Conservation (phyloP, 2,329 filamentous ascomycete species). For the Cladophialophora yegresii region DNA sequence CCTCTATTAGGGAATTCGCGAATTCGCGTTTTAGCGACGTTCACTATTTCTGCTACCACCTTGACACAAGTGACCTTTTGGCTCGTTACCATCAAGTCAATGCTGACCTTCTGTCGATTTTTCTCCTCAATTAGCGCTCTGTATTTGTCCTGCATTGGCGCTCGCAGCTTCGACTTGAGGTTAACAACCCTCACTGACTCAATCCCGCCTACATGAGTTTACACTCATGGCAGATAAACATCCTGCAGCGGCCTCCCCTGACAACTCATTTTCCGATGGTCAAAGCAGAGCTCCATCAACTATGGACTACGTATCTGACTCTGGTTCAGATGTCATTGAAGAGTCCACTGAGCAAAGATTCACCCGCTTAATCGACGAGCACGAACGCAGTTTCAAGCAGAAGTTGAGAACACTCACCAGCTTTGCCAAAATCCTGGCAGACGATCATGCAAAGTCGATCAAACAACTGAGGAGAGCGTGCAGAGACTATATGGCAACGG, state of each 20-base stretch:
- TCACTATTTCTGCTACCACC: neutral
- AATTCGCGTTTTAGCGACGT: neutral
- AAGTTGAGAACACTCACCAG: conserved; percentile 3
- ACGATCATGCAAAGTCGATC: conserved; percentile 10
- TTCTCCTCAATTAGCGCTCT: neutral
- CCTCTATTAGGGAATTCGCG: too few species aligned
- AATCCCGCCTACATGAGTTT: neutral
- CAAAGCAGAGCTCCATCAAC: neutral
- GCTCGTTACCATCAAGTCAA: neutral
- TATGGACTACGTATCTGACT: neutral
- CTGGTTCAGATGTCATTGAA: neutral
- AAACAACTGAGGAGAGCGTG: neutral
- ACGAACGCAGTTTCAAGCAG: conserved; percentile 10
- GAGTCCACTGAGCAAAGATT: neutral
- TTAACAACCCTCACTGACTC: neutral
- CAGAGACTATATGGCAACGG: neutral
- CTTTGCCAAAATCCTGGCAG: conserved; percentile 1
- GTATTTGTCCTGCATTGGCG: neutral
- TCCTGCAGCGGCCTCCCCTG: neutral
- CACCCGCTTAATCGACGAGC: conserved; percentile 2
- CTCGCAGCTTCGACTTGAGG: neutral
- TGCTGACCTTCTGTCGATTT: neutral
- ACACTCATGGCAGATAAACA: neutral
- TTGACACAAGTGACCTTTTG: neutral
- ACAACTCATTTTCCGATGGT: too few species aligned